Base-by-base conservation (phyloP, 768 basidiomycete genomes). In the Hygrocybe punicea region DNA sequence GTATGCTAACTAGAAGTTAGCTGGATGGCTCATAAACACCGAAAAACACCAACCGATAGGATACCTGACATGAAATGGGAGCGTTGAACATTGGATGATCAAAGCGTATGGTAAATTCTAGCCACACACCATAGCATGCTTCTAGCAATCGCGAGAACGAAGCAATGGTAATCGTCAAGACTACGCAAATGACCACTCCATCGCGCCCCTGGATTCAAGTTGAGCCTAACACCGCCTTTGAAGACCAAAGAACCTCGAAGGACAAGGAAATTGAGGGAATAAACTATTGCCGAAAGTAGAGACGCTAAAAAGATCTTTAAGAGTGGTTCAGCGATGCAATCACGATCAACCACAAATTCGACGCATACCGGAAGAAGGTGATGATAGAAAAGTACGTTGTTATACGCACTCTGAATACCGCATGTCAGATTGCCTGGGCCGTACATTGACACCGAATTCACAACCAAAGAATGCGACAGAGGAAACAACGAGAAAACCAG, bases 61-160 rank as follows among this genome's bases (percentile, higher is more conserved):
- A 65, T 81, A 85, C 83, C 84, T 86, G 61, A 42, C 16, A n/a
- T 10, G 25, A 16, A 25, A 11, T 37, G 53, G 23, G 21, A 55
- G 23, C 13, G 33, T 37, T 66, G 14, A 57, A 57, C 56, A 55
- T 47, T 29, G 29, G 47, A 59, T 35, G 14, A 24, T 24, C 40
- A n/a, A 34, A 50, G 24, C n/a, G 36, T 29, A 55, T 24, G 11
- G 35, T 35, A 16, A 50, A 50, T 58, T 33, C 40, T 4, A n/a
- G 23, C 5, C 29, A 68, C 81, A 55, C 61, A 89, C 89, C 86
- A 90, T 45, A 89, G 73, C 85, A 89, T 86, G 56, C 80, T 84
- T 58, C 80, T 75, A 24, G 84, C 80, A 52, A 91, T 77, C n/a
- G 78, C 76, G 29, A 75, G 74, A 24, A 89, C 75, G 64, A 89